phyloP scores from a whole-genome alignment of 768 basidiomycete species.

The Lepiota brunneoincarnata region DNA sequence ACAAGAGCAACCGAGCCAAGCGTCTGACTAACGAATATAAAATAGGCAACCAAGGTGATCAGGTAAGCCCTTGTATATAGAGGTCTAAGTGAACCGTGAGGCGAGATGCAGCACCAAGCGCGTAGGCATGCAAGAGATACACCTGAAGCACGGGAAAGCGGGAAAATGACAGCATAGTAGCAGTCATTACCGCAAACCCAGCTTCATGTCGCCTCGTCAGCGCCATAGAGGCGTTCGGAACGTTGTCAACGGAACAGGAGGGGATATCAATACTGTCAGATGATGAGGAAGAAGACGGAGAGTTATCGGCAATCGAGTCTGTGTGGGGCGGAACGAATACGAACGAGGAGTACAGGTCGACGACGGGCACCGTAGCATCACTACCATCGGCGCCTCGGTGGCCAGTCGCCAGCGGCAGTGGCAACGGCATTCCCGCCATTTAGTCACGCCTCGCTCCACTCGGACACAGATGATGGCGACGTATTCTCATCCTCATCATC shows the following conservation, averaged over 20 bases:
- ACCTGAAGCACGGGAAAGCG: slow-evolving; percentile 1
- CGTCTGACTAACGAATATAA: background rate
- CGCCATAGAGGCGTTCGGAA: background rate
- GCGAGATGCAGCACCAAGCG: slow-evolving; percentile 6
- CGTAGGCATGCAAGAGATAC: slow-evolving; percentile 5
- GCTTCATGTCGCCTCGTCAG: slow-evolving; percentile 10
- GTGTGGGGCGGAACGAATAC: background rate
- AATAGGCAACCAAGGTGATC: no score
- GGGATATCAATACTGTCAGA: background rate
- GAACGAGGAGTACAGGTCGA: slow-evolving; percentile 1
- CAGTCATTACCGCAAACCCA: slow-evolving; percentile 1
- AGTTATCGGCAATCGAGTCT: background rate
- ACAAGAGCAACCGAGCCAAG: background rate
- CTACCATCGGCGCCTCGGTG: background rate
- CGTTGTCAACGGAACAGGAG: no score
- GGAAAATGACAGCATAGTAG: background rate
- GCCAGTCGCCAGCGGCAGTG: background rate
- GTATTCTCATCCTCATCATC: slow-evolving; percentile 33
- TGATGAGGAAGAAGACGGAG: background rate
- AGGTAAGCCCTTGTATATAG: no score
- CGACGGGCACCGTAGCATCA: background rate
- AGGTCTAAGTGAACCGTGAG: slow-evolving; percentile 1
- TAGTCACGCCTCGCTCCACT: slow-evolving; percentile 14
- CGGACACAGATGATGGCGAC: slow-evolving; percentile 4
- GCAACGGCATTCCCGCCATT: slow-evolving; percentile 1